These are phyloP conservation scores for Pseudodiploospora longispora DNA, from an alignment of 2,329 filamentous ascomycete species.

Conservation along the genomic window DNA sequence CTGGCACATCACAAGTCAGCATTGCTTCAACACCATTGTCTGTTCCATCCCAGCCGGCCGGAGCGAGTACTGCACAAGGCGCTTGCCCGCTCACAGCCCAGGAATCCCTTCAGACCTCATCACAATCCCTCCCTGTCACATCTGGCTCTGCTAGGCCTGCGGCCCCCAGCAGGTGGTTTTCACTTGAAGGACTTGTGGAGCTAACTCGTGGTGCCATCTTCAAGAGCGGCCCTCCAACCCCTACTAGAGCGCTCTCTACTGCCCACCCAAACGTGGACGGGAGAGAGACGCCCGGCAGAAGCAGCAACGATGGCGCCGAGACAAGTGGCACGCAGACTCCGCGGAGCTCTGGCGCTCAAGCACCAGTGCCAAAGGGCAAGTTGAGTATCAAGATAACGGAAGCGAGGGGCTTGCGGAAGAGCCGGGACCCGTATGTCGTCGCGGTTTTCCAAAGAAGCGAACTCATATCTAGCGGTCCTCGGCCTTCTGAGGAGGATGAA, in stretches of 20 bases:
- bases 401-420: conserved; percentile 71
- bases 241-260: conserved; percentile 74
- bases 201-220: conserved; percentile 69
- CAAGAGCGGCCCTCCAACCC: conserved; percentile 91
- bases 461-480: conserved; percentile 82
- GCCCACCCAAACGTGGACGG: conserved; percentile 43
- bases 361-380: conserved; percentile 73
- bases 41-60: background rate
- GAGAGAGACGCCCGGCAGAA: conserved; percentile 30
- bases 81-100: conserved; percentile 5
- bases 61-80: background rate
- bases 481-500: conserved; percentile 55
- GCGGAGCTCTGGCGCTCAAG: conserved; percentile 48
- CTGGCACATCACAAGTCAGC: conserved; percentile 1
- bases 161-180: conserved; percentile 47
- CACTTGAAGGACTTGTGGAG: conserved; percentile 65
- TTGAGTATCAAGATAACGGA: conserved; percentile 83
- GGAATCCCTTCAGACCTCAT: conserved; percentile 14
- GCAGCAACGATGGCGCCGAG: conserved; percentile 34
- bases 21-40: conserved; percentile 2
- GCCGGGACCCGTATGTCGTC: conserved; percentile 87
- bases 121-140: conserved; percentile 39
- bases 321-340: conserved; percentile 47
- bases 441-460: conserved; percentile 96
- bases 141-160: conserved; percentile 31